Base-by-base conservation (phyloP, 2,329 filamentous ascomycete genomes). In the Aspergillus awamori region DNA sequence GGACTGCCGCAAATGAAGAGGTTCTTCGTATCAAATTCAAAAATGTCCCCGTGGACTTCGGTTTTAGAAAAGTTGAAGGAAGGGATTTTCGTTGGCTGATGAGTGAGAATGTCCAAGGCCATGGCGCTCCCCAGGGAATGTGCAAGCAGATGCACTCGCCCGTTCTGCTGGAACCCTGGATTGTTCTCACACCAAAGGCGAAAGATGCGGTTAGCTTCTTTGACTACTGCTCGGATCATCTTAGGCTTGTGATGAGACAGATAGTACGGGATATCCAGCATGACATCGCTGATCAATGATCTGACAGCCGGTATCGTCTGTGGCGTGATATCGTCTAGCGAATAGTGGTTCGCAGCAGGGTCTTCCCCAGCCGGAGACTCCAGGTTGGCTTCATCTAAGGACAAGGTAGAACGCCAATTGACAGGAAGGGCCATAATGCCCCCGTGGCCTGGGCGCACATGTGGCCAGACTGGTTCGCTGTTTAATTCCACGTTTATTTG, bases 241-340 rank as follows among this genome's bases (percentile, higher is more conserved):
- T 93, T 97, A 4, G 89, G 86, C 71, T 98, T 97, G 77, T 98
- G 94, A 61, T 96, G 91, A 0, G 94, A 98, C 79, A 99, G 89
- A 78, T 98, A 99, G 74, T 97, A 98, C 0, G 95, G 95, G 53
- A 99, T 94, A 74, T 99, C 95, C 53, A 98, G 89, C 92, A 99
- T 97, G 69, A 99, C 92, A 74, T 99, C 95, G 45, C 91, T 96
- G 63, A 99, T 96, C 73, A 99, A 87, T 71, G 90, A 92, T 49
- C 95, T 89, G n/a, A 99, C 90, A 0, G 92, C 93, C 0, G 94
- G 93, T 30, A 99, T 91, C 0, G 92, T 95, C 45, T 89, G 86
- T 1, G 93, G 93, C 5, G 96, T 97, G 66, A 99, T 97, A 68
- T 98, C 93, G 68, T 93, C 90, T 13, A 99, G 82, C 0, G 82